These are phyloP conservation scores for Penicillium sp. DNA, from an alignment of 2,329 filamentous ascomycete genomes.

Conservation along the genomic window DNA sequence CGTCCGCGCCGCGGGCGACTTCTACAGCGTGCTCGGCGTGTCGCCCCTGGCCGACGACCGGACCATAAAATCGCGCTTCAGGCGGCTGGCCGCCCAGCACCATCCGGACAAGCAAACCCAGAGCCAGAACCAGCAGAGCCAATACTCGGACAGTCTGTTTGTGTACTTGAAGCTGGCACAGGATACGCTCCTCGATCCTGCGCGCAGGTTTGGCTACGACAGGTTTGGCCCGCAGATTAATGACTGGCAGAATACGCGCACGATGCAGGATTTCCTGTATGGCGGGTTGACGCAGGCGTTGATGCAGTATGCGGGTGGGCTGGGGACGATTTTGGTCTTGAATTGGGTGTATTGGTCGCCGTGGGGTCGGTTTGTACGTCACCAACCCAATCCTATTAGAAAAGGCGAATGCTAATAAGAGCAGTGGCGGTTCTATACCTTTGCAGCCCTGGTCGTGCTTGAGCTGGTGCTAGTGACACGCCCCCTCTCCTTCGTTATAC, in stretches of 20 bases:
- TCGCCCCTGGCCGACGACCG: constrained; percentile 65
- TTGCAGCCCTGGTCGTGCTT: constrained; percentile 53
- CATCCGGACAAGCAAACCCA: constrained; percentile 77
- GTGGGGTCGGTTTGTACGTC: constrained; percentile 45
- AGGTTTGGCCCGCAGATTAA: constrained; percentile 74
- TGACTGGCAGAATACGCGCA: constrained; percentile 53
- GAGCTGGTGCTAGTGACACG: constrained; percentile 57
- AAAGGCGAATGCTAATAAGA: constrained; percentile 13
- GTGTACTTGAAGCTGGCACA: constrained; percentile 78
- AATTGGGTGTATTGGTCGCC: constrained; percentile 40
- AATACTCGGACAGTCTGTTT: constrained; percentile 56
- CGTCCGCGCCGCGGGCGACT: constrained; percentile 66
- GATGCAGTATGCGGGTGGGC: constrained; percentile 38
- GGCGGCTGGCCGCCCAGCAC: constrained; percentile 62
- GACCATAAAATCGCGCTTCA: constrained; percentile 78
- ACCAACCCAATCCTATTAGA: constrained; percentile 22
- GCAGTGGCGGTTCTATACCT: constrained; percentile 50
- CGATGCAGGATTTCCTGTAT: constrained; percentile 68
- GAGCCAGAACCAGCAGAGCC: constrained; percentile 29
- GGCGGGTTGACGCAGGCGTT: constrained; percentile 54
- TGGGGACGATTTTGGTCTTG: constrained; percentile 32
- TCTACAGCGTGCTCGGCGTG: constrained; percentile 74
- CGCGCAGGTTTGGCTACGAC: constrained; percentile 81
- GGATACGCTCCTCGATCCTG: constrained; percentile 75
- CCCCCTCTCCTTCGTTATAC: constrained; percentile 39